Evolutionary conservation across 192 early-diverging fungal species (phyloP).

Genomic region (Coemansia sp.): DNA sequence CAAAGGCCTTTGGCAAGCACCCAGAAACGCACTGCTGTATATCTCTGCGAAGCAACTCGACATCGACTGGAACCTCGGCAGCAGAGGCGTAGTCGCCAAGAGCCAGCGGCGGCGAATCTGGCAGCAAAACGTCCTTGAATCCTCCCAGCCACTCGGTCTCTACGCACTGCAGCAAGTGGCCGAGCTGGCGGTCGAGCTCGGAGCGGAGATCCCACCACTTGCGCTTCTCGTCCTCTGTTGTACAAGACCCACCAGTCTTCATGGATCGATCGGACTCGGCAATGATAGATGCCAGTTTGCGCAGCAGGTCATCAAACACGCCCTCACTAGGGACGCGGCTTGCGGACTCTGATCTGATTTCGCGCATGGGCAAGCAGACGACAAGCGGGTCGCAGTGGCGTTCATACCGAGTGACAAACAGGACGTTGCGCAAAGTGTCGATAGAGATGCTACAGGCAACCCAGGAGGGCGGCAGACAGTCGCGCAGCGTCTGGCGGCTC

Average conservation of each 20-base stretch:
- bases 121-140: constrained; percentile 55
- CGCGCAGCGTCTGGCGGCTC: constrained; percentile 23
- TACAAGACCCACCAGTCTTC: constrained; percentile 46
- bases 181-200: constrained; percentile 67
- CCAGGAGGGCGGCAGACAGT: constrained; percentile 66
- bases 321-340: background rate
- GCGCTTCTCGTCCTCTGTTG: constrained; percentile 62
- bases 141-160: constrained; percentile 85
- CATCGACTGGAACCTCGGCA: background rate
- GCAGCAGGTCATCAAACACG: constrained; percentile 54
- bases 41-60: background rate
- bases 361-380: constrained; percentile 72
- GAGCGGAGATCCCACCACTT: constrained; percentile 81
- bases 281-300: constrained; percentile 62
- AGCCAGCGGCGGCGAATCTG: background rate
- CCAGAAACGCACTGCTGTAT: constrained; percentile 19
- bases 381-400: constrained; percentile 55
- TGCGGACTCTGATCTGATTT: constrained; percentile 24
- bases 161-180: constrained; percentile 59
- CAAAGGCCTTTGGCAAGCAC: constrained; percentile 17
- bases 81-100: background rate
- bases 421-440: constrained; percentile 60
- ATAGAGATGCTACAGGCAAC: constrained; percentile 75
- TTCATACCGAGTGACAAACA: constrained; percentile 70
- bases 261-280: constrained; percentile 67